A percentile compares a stretch with the other conserved stretches of the same genome.
phyloP scores from a whole-genome alignment of 345 rosid genomes.

The Lepidium aucheri region DNA sequence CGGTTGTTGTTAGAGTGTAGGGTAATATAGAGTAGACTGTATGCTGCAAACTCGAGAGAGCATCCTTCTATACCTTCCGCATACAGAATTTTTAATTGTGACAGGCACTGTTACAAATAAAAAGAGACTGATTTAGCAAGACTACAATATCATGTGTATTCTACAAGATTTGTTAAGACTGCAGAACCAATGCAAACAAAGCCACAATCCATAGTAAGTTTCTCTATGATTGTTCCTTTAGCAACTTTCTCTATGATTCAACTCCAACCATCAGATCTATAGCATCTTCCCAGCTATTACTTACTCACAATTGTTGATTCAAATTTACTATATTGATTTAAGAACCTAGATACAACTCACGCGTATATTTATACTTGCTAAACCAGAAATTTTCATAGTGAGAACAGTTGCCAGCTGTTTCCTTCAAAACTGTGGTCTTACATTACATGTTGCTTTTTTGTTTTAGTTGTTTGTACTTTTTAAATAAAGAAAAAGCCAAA shows the following conservation, averaged over 20 bases:
- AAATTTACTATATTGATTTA: not conserved
- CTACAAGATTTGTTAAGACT: slow-evolving; percentile 5
- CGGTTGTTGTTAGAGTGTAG: slow-evolving; percentile 82
- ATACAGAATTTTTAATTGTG: slow-evolving; percentile 88
- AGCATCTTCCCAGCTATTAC: not conserved
- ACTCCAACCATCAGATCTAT: not conserved
- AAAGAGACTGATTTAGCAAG: slow-evolving; percentile 5
- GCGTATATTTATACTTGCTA: not conserved
- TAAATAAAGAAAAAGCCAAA: not conserved
- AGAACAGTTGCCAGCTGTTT: not conserved
- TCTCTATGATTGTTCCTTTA: not conserved
- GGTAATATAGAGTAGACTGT: slow-evolving; percentile 73
- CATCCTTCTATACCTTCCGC: slow-evolving; percentile 92
- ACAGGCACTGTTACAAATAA: slow-evolving; percentile 65
- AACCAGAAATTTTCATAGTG: not conserved
- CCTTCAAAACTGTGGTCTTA: not conserved
- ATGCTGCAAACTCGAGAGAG: slow-evolving; percentile 88
- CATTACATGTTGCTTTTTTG: not conserved
- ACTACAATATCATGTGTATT: slow-evolving; percentile 1
- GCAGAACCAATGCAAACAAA: not conserved
- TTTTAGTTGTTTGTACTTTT: not conserved
- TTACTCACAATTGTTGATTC: not conserved
- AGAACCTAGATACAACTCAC: not conserved
- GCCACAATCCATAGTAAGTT: not conserved
- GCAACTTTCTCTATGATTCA: not conserved